Conservation (phyloP, 1,284 basidiomycete species). For the Ceratorhiza oryzae-sativae region DNA sequence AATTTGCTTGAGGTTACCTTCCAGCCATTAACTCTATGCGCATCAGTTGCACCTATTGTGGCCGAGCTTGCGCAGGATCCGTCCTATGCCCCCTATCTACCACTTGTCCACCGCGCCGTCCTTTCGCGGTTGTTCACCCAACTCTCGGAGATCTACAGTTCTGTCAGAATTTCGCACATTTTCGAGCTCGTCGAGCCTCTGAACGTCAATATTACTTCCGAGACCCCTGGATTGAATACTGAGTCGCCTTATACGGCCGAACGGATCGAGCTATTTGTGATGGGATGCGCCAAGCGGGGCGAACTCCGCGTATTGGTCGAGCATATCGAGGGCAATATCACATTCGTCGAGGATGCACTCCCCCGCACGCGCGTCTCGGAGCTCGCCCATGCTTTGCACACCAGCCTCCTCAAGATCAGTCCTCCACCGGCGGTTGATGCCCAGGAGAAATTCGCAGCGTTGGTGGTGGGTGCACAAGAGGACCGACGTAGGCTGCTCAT, state of each 20-base stretch:
- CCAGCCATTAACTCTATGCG: conserved; percentile 90
- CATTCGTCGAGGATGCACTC: conserved; percentile 83
- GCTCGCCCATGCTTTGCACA: conserved; percentile 77
- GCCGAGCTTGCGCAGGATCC: conserved; percentile 62
- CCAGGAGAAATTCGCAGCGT: conserved; percentile 59
- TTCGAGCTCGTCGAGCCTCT: conserved; percentile 80
- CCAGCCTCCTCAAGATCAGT: conserved; percentile 63
- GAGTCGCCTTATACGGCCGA: conserved; percentile 64
- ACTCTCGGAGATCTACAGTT: conserved; percentile 93
- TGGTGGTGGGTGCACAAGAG: conserved; percentile 66
- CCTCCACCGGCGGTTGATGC: conserved; percentile 57
- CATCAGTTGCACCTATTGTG: conserved; percentile 84
- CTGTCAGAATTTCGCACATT: conserved; percentile 81
- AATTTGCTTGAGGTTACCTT: conserved; percentile 93
- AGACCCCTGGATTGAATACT: conserved; percentile 44
- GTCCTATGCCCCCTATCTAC: conserved; percentile 80
- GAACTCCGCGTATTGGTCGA: conserved; percentile 91
- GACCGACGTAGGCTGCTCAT: conserved; percentile 81
- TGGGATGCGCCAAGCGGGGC: conserved; percentile 88
- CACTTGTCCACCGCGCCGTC: conserved; percentile 90
- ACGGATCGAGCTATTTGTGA: conserved; percentile 89
- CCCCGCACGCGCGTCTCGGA: conserved; percentile 78
- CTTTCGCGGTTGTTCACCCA: conserved; percentile 94
- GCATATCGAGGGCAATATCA: conserved; percentile 86
- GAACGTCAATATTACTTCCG: conserved; percentile 49